phyloP scores from a whole-genome alignment of 2,329 filamentous ascomycete genomes.

The Arthrobotrys musiformis region DNA sequence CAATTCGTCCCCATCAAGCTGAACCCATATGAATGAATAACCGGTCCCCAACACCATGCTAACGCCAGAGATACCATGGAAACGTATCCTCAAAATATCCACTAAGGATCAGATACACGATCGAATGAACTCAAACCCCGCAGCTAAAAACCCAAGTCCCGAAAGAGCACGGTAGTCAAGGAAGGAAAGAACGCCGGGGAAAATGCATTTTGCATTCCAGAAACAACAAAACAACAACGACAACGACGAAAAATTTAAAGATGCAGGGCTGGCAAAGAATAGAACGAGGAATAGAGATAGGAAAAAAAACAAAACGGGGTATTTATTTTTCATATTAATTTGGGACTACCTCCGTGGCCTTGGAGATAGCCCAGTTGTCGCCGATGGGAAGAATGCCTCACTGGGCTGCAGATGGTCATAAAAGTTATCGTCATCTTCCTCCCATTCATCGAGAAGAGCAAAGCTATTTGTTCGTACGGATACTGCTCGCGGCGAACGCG shows the following conservation, averaged over 20 bases:
- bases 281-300: background rate
- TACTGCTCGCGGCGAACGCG: slow-evolving; percentile 11
- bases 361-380: slow-evolving; percentile 40
- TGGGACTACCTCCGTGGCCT: slow-evolving; percentile 14
- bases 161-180: background rate
- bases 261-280: background rate
- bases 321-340: background rate
- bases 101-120: background rate
- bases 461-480: slow-evolving; percentile 24
- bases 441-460: slow-evolving; percentile 40
- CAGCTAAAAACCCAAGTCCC: background rate
- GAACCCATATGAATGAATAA: background rate
- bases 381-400: slow-evolving; percentile 49
- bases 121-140: no score
- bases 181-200: background rate
- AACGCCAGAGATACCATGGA: slow-evolving; percentile 2
- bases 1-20: background rate
- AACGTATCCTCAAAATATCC: slow-evolving; percentile 2
- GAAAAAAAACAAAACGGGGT: background rate
- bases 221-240: background rate
- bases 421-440: slow-evolving; percentile 54
- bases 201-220: slow-evolving; percentile 1
- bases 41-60: background rate
- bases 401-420: slow-evolving; percentile 54
- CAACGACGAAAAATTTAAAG: background rate